phyloP scores from a whole-genome alignment of 1,284 basidiomycete genomes.

The Cryptococcus sp. region DNA sequence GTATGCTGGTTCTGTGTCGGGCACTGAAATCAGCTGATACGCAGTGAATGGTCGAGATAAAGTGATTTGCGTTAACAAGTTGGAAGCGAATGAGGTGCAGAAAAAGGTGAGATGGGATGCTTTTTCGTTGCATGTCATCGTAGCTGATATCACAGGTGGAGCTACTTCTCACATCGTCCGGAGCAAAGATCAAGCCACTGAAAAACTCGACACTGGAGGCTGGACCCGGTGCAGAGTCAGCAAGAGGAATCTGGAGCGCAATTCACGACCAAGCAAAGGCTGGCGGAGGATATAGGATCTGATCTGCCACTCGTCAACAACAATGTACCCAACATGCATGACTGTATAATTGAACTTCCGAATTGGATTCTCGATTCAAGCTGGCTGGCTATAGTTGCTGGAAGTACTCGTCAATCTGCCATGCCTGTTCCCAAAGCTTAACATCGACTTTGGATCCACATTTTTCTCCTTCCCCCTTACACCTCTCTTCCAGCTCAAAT shows the following conservation, averaged over 20 bases:
- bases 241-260: constrained; percentile 45
- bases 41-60: constrained; percentile 51
- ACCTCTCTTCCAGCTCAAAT: constrained; percentile 70
- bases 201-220: constrained; percentile 45
- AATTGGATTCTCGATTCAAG: neutral
- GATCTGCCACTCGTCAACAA: neutral
- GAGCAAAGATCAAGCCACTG: constrained; percentile 45
- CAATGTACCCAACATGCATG: neutral
- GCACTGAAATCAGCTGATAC: neutral
- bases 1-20: constrained; percentile 25
- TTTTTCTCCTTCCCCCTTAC: constrained; percentile 62
- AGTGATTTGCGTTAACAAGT: constrained; percentile 50
- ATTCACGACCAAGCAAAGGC: constrained; percentile 37
- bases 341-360: neutral
- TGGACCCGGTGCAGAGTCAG: constrained; percentile 41
- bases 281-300: constrained; percentile 43
- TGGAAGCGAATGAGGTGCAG: constrained; percentile 45
- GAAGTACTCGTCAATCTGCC: constrained; percentile 78
- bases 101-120: constrained; percentile 36
- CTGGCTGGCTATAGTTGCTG: neutral
- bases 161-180: constrained; percentile 42
- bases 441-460: constrained; percentile 66
- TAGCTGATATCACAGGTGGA: constrained; percentile 23
- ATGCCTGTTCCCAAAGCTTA: constrained; percentile 83
- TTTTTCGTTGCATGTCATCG: neutral